Evolutionary conservation across 1,284 basidiomycete species (phyloP).

Genomic region (Fomitopsis betulina): DNA sequence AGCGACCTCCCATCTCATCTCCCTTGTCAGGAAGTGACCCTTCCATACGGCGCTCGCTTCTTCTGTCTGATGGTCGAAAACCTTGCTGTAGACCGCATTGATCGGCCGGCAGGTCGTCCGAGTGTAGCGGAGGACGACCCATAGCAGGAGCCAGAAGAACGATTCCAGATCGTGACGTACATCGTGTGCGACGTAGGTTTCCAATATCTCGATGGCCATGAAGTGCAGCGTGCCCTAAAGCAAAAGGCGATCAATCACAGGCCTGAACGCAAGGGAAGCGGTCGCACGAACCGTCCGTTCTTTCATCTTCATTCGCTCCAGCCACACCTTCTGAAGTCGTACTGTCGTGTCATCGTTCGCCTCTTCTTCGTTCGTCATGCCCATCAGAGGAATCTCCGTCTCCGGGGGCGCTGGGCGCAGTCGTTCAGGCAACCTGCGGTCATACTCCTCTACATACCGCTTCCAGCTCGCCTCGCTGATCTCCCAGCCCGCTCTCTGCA

Average conservation of each 20-base stretch:
- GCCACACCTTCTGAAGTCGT: not conserved
- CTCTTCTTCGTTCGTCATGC: not conserved
- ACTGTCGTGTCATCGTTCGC: too few relatives aligned
- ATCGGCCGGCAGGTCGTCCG: not conserved
- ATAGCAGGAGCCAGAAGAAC: constrained; percentile 1
- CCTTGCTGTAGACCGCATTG: not conserved
- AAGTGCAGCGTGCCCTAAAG: not conserved
- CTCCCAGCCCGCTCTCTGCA: not conserved
- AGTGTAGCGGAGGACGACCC: not conserved
- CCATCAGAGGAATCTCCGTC: not conserved
- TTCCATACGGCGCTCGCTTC: not conserved
- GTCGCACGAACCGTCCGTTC: not conserved
- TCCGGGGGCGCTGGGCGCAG: not conserved
- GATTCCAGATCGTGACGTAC: not conserved
- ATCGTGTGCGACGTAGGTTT: not conserved
- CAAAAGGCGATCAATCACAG: too few relatives aligned
- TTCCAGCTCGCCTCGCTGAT: not conserved
- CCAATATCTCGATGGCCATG: not conserved
- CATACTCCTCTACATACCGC: not conserved
- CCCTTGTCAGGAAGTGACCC: not conserved
- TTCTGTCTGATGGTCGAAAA: not conserved
- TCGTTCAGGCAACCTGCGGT: not conserved
- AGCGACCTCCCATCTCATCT: not conserved
- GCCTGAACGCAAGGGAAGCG: too few relatives aligned
- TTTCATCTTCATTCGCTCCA: not conserved